Evolutionary conservation across 1,284 basidiomycete species (phyloP).

Genomic region (Polyporus tsugae): DNA sequence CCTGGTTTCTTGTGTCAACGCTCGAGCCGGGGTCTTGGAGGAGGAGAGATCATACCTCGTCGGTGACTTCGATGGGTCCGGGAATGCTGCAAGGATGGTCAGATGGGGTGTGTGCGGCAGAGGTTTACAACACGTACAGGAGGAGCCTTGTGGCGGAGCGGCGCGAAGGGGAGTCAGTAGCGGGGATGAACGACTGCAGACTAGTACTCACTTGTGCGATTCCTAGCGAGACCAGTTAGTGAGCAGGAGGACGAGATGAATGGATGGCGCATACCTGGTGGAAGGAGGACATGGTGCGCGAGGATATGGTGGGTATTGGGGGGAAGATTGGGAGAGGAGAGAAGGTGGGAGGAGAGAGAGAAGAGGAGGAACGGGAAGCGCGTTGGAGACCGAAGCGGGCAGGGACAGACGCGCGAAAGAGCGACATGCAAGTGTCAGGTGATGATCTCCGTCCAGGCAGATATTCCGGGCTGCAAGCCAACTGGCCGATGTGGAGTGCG

Average conservation of each 20-base stretch:
- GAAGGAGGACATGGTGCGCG: slow-evolving; percentile 42
- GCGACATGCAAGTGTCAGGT: neutral
- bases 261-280: slow-evolving; percentile 38
- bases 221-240: slow-evolving; percentile 46
- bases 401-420: slow-evolving; percentile 2
- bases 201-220: slow-evolving; percentile 67
- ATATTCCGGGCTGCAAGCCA: neutral
- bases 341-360: slow-evolving; percentile 22
- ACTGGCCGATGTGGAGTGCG: neutral
- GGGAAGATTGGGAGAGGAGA: slow-evolving; percentile 18
- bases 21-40: neutral
- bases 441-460: slow-evolving; percentile 4
- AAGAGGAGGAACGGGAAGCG: slow-evolving; percentile 20
- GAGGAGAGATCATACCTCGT: slow-evolving; percentile 61
- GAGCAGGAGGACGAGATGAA: neutral
- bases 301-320: slow-evolving; percentile 11
- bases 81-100: slow-evolving; percentile 62
- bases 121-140: slow-evolving; percentile 54
- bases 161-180: slow-evolving; percentile 24
- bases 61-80: slow-evolving; percentile 83
- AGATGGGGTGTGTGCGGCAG: neutral
- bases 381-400: slow-evolving; percentile 12
- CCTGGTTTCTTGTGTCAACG: slow-evolving; percentile 42
- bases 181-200: slow-evolving; percentile 2
- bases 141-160: slow-evolving; percentile 56